Base-by-base conservation (phyloP, 805 yeast genomes). In the Spathaspora hagerdaliae region DNA sequence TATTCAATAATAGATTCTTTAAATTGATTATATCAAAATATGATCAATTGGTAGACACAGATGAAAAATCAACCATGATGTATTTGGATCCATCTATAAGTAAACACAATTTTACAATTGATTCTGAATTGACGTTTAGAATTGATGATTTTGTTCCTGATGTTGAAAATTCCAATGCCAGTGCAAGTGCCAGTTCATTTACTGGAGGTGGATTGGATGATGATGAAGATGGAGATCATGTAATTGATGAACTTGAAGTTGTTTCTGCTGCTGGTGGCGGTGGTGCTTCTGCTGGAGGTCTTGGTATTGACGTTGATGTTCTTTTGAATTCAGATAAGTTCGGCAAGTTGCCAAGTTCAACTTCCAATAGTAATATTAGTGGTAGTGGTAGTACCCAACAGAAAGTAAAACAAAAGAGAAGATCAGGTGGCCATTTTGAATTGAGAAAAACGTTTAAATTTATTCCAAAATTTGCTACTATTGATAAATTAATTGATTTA, bases 401-500 rank as follows among this genome's bases (percentile, higher is more conserved):
- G 24, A 19, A 19, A 19, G 24, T 2, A 19, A 19, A 19, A 19
- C 24, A 2, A 19, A 29, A 29, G 12, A 29, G 32, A 29, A 29
- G 12, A 29, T 9, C 12, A 3, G 32, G 32, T 29, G 32, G 9
- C 3, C 32, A 29, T 9, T 29, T 29, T 5, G 32, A 29, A 9
- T 29, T 29, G 5, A 39, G 24, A 37, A 53, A 50, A 24, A 50
- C 43, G 12, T 46, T 45, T 33, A 56, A 51, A 38, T 64, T 55
- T 47, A 61, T 69, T 32, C 75, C 75, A 3, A 65, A 67, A 42
- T 64, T 56, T 53, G 94, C 94, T 1, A 75, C 87, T 1, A 64
- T 88, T 46, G 94, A 87, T 38, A 81, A 82, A 53, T 73, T 92
- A 54, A 74, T 90, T 44, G 97, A 92, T 62, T 74, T 91, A 19